Percentiles rank a stretch among this genome's conserved stretches.
Conservation (phyloP, 768 basidiomycete genomes). For the Macrocybe gigantea region DNA sequence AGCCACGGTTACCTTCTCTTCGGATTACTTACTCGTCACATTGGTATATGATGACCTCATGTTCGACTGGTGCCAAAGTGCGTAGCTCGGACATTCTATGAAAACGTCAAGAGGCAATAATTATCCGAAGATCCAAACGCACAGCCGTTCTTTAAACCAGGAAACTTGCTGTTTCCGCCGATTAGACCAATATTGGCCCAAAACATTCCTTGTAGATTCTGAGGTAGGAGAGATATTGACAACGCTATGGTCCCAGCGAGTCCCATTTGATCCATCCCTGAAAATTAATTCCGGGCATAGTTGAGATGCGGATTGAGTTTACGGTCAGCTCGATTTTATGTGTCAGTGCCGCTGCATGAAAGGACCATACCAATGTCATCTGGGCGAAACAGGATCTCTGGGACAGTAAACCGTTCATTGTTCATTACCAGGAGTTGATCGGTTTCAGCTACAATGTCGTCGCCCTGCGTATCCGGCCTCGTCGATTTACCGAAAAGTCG, state of each 20-base stretch:
- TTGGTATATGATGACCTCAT: slow-evolving; percentile 66
- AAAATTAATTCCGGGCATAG: background rate
- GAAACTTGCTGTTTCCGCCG: slow-evolving; percentile 76
- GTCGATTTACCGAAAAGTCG: slow-evolving; percentile 68
- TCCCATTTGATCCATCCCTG: slow-evolving; percentile 78
- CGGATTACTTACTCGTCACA: slow-evolving; percentile 59
- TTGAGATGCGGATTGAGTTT: no score
- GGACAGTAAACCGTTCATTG: slow-evolving; percentile 88
- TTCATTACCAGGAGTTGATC: slow-evolving; percentile 80
- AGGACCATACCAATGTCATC: slow-evolving; percentile 72
- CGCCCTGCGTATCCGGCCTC: slow-evolving; percentile 49
- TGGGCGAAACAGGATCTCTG: slow-evolving; percentile 89
- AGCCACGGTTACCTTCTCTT: background rate
- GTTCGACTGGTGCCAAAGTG: slow-evolving; percentile 77
- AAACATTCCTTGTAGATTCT: slow-evolving; percentile 86
- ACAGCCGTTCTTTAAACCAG: slow-evolving; percentile 79
- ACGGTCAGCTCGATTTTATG: no score
- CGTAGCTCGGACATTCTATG: slow-evolving; percentile 68
- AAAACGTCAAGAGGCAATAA: background rate
- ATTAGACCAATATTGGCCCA: slow-evolving; percentile 92
- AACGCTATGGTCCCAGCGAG: slow-evolving; percentile 69
- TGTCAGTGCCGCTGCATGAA: background rate
- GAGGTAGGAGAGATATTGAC: slow-evolving; percentile 71
- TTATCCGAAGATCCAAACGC: slow-evolving; percentile 21
- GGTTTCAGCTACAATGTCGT: slow-evolving; percentile 46